Evolutionary conservation across 148 eudicot genomes (phyloP), one percentile per base, ranked within the genome.

Genomic region (Agrostemma githago): DNA sequence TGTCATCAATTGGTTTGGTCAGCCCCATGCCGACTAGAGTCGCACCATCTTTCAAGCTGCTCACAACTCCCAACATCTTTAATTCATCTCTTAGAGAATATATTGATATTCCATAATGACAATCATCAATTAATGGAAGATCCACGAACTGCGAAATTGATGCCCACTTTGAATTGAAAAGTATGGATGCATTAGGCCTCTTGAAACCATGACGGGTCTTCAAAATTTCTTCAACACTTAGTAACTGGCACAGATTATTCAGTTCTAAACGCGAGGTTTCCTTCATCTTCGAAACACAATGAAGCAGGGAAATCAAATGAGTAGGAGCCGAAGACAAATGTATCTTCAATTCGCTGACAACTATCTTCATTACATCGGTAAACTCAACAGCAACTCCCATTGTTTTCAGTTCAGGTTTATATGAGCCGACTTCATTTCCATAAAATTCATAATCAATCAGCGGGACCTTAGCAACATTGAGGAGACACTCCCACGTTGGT

Each of bases 51-150:
- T 78, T 76, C 42, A 78, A 44, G 73, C 77, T 72, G 56, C 73
- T 73, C 66, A 78, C 8, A 44, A 73, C 77, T 60, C 81, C 81
- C 48, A 78, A 38, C 62, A 67, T 66, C 69, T 78, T 79, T 43
- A 79, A 16, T 37, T 79, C 82, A 14, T 79, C 73, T 63, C 51
- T 61, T 15, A 79, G 51, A 46, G 70, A 19, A 53, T 79, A 79
- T 53, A 79, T 79, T 54, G 70, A 37, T 6, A 79, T 79, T 54
- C 84, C 82, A 46, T 81, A 79, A 69, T 70, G 81, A 56, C 66
- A 42, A 62, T 79, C 82, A 51, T 79, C 76, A 19, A 84, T 76
- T 20, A 76, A 21, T 20, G 87, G 87, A 66, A 84, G 70, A 65
- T 83, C 81, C 68, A 79, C 82, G 56, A 81, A 15, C 38, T 75